Conservation (phyloP, 306 rosid genomes). For the Luffa aegyptiaca region DNA sequence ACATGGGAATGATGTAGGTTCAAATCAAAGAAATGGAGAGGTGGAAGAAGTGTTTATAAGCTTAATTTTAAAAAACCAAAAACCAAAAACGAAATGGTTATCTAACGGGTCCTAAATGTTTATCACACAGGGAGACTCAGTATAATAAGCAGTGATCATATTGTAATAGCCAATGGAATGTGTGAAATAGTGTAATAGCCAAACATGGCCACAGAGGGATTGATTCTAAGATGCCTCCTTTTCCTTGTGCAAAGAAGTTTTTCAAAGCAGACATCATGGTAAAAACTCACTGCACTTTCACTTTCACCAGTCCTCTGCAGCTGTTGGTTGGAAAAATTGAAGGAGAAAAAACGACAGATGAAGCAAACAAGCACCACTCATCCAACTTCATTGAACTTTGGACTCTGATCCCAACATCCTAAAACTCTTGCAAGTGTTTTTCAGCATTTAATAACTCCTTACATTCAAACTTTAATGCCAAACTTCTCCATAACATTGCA, state of each 20-base stretch:
- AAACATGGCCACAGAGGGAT: neutral
- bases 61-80: too few species aligned
- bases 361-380: slow-evolving; percentile 7
- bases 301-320: slow-evolving; percentile 2
- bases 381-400: slow-evolving; percentile 6
- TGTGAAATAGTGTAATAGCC: neutral
- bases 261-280: neutral
- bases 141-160: too few species aligned
- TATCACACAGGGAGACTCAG: too few species aligned
- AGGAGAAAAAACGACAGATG: slow-evolving; percentile 10
- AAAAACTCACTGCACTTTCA: slow-evolving; percentile 7
- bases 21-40: too few species aligned
- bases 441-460: slow-evolving; percentile 9
- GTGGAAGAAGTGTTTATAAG: too few species aligned
- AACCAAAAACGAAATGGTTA: too few species aligned
- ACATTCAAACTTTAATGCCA: slow-evolving; percentile 6
- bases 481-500: neutral
- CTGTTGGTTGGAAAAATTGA: slow-evolving; percentile 12
- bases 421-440: slow-evolving; percentile 12
- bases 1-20: too few species aligned
- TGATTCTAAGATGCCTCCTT: neutral
- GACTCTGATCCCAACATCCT: slow-evolving; percentile 2
- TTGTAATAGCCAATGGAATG: neutral
- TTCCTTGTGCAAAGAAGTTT: neutral
- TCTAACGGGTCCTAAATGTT: too few species aligned